Evolutionary conservation across 2,329 filamentous ascomycete genomes (phyloP).

Genomic region (Paraphaeosphaeria minitans): DNA sequence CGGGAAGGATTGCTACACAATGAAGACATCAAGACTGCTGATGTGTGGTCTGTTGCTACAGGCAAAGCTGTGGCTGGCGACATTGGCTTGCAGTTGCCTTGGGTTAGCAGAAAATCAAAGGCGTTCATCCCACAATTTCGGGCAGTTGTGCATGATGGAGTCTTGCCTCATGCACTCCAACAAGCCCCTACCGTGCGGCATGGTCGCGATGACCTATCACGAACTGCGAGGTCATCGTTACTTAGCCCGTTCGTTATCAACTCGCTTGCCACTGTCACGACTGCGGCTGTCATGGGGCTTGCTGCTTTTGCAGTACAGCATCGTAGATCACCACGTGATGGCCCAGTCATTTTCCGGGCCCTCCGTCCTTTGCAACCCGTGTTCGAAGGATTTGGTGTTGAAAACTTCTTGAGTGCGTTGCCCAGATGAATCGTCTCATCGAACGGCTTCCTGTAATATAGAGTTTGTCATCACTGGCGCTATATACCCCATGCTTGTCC

Average conservation of each 20-base stretch:
- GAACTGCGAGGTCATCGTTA: slow-evolving; percentile 26
- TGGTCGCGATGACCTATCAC: slow-evolving; percentile 14
- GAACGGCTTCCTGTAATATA: background rate
- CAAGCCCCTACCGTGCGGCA: slow-evolving; percentile 16
- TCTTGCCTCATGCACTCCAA: slow-evolving; percentile 27
- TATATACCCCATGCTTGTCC: slow-evolving; percentile 10
- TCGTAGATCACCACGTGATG: slow-evolving; percentile 38
- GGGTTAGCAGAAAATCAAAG: slow-evolving; percentile 16
- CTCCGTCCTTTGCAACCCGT: slow-evolving; percentile 28
- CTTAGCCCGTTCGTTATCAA: slow-evolving; percentile 37
- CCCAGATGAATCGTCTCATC: slow-evolving; percentile 16
- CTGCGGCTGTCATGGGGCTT: slow-evolving; percentile 30
- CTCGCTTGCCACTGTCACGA: slow-evolving; percentile 27
- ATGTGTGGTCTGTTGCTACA: slow-evolving; percentile 37
- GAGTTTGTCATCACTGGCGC: slow-evolving; percentile 5
- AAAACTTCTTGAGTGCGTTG: slow-evolving; percentile 38
- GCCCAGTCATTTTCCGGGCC: slow-evolving; percentile 43
- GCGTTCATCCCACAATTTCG: slow-evolving; percentile 18
- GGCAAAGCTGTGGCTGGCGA: slow-evolving; percentile 14
- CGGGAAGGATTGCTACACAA: slow-evolving; percentile 32
- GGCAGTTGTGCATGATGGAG: slow-evolving; percentile 25
- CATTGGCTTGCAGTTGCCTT: slow-evolving; percentile 27
- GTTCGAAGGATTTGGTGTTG: slow-evolving; percentile 33
- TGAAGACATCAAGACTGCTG: slow-evolving; percentile 26
- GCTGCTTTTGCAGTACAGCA: slow-evolving; percentile 38